Base-by-base conservation (phyloP, 495 filamentous ascomycete genomes). In the Daldinia vernicosa region DNA sequence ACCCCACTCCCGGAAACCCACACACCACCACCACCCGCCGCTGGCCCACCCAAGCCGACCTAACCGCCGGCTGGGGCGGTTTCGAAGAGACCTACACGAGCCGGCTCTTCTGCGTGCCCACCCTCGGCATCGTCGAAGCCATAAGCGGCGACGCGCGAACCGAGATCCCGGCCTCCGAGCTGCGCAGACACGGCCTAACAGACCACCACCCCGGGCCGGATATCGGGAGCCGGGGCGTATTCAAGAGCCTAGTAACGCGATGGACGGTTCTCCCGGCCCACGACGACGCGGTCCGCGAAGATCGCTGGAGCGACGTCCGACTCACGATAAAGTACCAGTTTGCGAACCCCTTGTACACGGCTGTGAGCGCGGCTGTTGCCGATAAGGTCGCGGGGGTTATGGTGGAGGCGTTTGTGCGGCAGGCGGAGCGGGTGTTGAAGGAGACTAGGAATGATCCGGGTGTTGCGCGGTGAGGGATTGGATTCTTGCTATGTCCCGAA, bases 391-490 rank as follows among this genome's bases (percentile, higher is more conserved):
- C 92, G 26, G 87, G 86, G 11, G 82, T 91, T 57, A 95, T 99
- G 94, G 90, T 99, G 74, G 88, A 91, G 81, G 95, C 95, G 30
- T 99, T 98, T 85, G 94, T 97, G 84, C 86, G 85, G 82, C 84
- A 92, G 76, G 92, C 92, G 43, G 82, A 83, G 80, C 82, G 85
- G 71, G 53, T 90, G 28, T 78, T 90, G 70, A 85, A 87, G 58
- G 63, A 61, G 33, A 57, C 45, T 24, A 53, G 66, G 56, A 62
- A 28, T 33, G 56, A 62, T 6, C 66, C 24, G 15, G 54, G 66
- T 32, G 22, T 59, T 8, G 47, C 72, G 22, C 70, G 66, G 55
- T 75, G 57, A 74, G 4, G 28, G 28, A n/a, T 55, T 17, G 9
- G 17, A 9, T 57, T n/a, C 1, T 54, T 24, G n/a, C 3, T 19